Base-by-base conservation (phyloP, 805 yeast genomes). In the Metschnikowia baotianmanensis region DNA sequence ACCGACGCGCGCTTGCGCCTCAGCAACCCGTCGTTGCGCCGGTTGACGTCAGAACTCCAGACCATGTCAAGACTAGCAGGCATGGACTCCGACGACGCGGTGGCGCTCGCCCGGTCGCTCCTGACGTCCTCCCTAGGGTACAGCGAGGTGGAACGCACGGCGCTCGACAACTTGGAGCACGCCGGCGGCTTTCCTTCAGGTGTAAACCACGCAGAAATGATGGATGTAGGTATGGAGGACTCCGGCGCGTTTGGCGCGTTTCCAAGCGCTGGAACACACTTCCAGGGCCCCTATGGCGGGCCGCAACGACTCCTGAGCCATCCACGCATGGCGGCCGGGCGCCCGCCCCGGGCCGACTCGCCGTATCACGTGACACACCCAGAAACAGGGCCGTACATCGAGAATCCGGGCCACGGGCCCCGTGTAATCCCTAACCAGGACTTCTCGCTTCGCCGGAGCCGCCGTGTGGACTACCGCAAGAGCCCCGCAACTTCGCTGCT, bases 51-150 rank as follows among this genome's bases (percentile, higher is more conserved):
- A 46, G 96, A 90, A 59, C 67, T 90, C 40, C 84, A 86, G 48
- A 78, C 74, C 33, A 67, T 89, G 33, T 80, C 91, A 0, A 83
- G 81, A 48, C 69, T 80, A 61, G 95, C 91, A 0, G 93, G 95
- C 0, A 64, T 86, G 61, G 82, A 80, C 38, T 81, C 88, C 4
- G 76, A 82, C 28, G 95, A 87, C 65, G 95, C 96, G 0, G 82
- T 83, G 5, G 80, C 95, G 0, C 68, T 87, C 41, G 96, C 95
- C 0, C 69, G 95, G 54, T 80, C 93, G 1, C 69, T 88, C 35
- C 83, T 91, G 2, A 75, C 86, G 34, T 75, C 84, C 0, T 78
- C 87, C 0, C 67, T 83, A 21, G 84, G 85, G 10, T 71, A 72
- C 48, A 74, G 80, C 10, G 74, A 70, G 39, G 69, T 72, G 4